Evolutionary conservation across 2,329 filamentous ascomycete species (phyloP), one percentile per base, ranked within the genome.

Genomic region (Ophiostoma angusticollis): DNA sequence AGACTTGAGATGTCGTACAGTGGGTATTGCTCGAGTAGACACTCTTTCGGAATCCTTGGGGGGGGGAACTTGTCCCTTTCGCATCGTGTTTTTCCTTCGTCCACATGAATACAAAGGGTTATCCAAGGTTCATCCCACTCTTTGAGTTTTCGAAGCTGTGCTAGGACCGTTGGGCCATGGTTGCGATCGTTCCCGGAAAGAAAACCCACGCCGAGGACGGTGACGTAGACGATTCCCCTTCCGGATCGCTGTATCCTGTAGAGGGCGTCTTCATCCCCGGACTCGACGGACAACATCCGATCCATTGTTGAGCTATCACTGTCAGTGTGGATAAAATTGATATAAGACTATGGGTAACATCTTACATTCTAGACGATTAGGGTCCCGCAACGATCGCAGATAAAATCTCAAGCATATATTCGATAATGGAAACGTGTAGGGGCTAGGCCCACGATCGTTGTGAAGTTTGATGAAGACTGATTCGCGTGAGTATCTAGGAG

Each of bases 251-350:
- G 33, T 41, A 38, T 37, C 40, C 41, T 37, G 29, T 29, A 27
- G 19, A 24, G 19, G 9, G 31, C 31, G 31, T 33, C 19, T 24
- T 33, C 19, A 23, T 33, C 31, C 19, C 19, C 19, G 2, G 31
- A 33, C 19, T 33, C 31, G 31, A 35, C 30, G 24, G n/a, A 28
- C 23, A 48, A 54, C 25, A 46, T 50, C n/a, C 49, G 46, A 21
- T 42, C 31, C 31, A 33, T 33, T 33, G 19, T 23, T 6, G 31
- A 23, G 31, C 31, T 33, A 16, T 33, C 19, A 19, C 19, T 14
- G 19, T 33, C 13, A 33, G 31, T 16, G 21, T 22, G 31, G 19
- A 4, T n/a, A 14, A n/a, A 14, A 23, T 5, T 5, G 23, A 33
- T 23, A 22, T 11, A 8, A 16, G 19, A 23, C 3, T 22, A 22